Base-by-base conservation (phyloP, 805 yeast species). In the Saccharomycopsis amapae region DNA sequence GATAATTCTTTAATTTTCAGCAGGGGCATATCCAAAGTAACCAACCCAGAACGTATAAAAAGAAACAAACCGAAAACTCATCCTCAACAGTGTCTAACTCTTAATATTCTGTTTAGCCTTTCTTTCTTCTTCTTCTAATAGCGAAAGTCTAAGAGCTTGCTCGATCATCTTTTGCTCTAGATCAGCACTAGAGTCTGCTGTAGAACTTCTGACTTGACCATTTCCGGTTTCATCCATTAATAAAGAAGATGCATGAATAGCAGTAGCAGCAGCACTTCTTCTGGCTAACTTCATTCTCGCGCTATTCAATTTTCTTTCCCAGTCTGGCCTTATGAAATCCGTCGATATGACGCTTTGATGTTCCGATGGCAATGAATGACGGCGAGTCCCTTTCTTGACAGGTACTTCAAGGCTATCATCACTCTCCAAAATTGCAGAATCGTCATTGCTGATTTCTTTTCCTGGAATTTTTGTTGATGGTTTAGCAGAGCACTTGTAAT, bases 221-320 rank as follows among this genome's bases (percentile, higher is more conserved):
- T 43, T 45, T 10, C 45, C 50, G 15, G 40, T 44, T 26, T 38
- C 46, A 20, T 23, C 32, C 55, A 38, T 55, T 38, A 46, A 22
- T 56, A 86, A 72, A 46, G 88, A 87, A 10, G 94, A 79, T 2
- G 95, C 89, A 63, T 90, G 97, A 33, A 90, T 76, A 0, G 96
- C 96, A 28, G 86, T 85, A 0, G 97, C 97, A 12, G 95, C 86
- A 0, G 97, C 97, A 0, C 96, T 81, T 56, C 87, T 74, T 48
- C 95, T 74, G 0, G 95, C 96, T 30, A 87, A 65, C 53, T 80
- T 80, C 48, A 80, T 73, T 42, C 89, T 74, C 3, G 96, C 95
- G 42, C 76, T 71, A 6, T 72, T 68, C 40, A 90, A 71, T 52
- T 79, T 83, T 17, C 70, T 64, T 56, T 85, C 88, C 98, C 98